Base-by-base conservation (phyloP, 441 rosid genomes). In the Populus trichocarpa region DNA sequence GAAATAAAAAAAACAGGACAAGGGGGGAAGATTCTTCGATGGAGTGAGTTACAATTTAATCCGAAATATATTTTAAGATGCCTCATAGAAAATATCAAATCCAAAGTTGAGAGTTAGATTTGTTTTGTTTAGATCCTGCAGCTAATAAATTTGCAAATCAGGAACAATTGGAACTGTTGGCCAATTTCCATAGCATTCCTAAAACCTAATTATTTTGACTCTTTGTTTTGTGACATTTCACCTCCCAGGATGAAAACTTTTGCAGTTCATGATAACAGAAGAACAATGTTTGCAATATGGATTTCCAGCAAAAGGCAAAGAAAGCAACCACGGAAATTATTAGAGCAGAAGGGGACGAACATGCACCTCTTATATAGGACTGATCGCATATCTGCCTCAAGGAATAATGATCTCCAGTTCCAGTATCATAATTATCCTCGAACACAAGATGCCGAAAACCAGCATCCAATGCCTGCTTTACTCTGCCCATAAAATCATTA, bases 361-460 rank as follows among this genome's bases (percentile, higher is more conserved):
- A 36, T 66, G 28, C 74, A 92, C 98, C 99, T 92, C 89, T 89
- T 71, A 96, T 86, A 82, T 94, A 93, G 65, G 81, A 85, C 84
- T 96, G 99, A 81, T 96, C 98, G 65, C 99, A 96, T 83, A 95
- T 93, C 86, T 97, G 98, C 82, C 99, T 89, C 75, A 97, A 82
- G 11, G 99, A 97, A 82, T 97, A 97, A 88, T 93, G 98, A 79
- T 97, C 99, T 42, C 98, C 98, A 1, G 97, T 93, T 80, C 99
- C 99, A 46, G 99, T 97, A 80, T 97, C 99, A 72, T 97, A 97
- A 80, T 97, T 97, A 84, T 97, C 98, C 87, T 97, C 98, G 73
- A 97, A 97, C 75, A 97, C 82, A 84, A 97, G 96, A 87, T 97
- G 94, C 50, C 42, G 86, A 82, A 97, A 97, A 59, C 98, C 98